These are phyloP conservation scores for Rhizophora mangle DNA, from an alignment of 345 rosid species.

Conservation along the genomic window DNA sequence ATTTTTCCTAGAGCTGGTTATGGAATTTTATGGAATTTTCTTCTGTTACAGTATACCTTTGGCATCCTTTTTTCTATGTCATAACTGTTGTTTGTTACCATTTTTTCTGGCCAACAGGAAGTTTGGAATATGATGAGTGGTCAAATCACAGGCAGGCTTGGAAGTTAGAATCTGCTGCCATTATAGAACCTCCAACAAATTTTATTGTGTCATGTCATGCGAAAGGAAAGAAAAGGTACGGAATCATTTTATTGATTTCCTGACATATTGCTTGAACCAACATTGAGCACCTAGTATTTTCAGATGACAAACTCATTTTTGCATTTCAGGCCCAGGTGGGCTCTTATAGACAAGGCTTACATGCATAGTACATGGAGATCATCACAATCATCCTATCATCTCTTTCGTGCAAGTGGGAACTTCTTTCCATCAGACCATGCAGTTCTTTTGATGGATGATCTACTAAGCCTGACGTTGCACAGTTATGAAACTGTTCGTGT, in stretches of 20 bases:
- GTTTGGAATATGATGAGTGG: conserved; percentile 96
- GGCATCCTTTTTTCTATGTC: conserved; percentile 7
- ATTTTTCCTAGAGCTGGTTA: neutral
- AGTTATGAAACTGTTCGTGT: conserved; percentile 90
- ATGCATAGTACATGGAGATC: conserved; percentile 98
- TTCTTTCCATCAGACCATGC: conserved; percentile 72
- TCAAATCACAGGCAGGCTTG: conserved; percentile 96
- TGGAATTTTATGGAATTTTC: neutral
- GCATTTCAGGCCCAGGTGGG: conserved; percentile 91
- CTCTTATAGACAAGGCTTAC: conserved; percentile 87
- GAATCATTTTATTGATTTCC: conserved; percentile 5
- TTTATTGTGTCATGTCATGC: conserved; percentile 79
- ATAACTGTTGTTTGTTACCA: neutral
- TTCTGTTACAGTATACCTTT: neutral
- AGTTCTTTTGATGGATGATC: conserved; percentile 74
- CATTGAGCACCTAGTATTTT: conserved; percentile 1
- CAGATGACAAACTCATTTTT: conserved; percentile 19
- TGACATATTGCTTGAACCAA: conserved; percentile 13
- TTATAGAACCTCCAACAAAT: conserved; percentile 90
- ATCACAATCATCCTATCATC: conserved; percentile 90
- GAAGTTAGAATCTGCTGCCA: conserved; percentile 97
- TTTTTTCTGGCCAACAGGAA: conserved; percentile 44
- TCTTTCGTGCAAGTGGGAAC: conserved; percentile 70
- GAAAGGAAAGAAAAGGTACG: conserved; percentile 85
- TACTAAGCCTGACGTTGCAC: conserved; percentile 77